Percentiles rank a stretch among this genome's conserved stretches.
Conservation (phyloP, 345 rosid genomes). For the Salix suchowensis region DNA sequence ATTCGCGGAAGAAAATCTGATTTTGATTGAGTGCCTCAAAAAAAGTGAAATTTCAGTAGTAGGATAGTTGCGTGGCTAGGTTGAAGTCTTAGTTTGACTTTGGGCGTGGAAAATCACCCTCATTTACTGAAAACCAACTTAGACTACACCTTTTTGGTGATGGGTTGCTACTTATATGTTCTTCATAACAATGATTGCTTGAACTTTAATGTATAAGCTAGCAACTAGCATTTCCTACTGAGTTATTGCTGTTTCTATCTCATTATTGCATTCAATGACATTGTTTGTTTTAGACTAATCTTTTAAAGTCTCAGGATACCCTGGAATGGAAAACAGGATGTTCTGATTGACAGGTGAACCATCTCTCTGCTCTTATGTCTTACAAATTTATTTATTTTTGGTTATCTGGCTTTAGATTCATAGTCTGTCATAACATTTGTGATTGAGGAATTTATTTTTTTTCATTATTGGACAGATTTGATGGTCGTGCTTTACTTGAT, state of each 20-base stretch:
- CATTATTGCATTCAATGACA: neutral
- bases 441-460: neutral
- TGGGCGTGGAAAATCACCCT: too few species aligned
- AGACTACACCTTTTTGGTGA: too few species aligned
- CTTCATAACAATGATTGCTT: neutral
- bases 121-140: too few species aligned
- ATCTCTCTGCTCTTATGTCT: neutral
- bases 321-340: constrained; percentile 87
- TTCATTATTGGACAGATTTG: constrained; percentile 44
- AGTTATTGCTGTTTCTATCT: neutral
- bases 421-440: neutral
- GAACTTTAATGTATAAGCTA: neutral
- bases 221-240: neutral
- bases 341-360: constrained; percentile 67
- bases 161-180: neutral
- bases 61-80: too few species aligned
- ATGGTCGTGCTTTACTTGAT: constrained; percentile 93
- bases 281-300: neutral
- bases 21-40: neutral
- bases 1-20: neutral
- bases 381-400: neutral
- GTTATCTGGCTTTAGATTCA: neutral
- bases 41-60: too few species aligned
- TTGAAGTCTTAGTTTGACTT: too few species aligned
- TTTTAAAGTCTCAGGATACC: constrained; percentile 53